Conservation (phyloP, 2,329 filamentous ascomycete genomes). For the Amesomyces nigricolor region DNA sequence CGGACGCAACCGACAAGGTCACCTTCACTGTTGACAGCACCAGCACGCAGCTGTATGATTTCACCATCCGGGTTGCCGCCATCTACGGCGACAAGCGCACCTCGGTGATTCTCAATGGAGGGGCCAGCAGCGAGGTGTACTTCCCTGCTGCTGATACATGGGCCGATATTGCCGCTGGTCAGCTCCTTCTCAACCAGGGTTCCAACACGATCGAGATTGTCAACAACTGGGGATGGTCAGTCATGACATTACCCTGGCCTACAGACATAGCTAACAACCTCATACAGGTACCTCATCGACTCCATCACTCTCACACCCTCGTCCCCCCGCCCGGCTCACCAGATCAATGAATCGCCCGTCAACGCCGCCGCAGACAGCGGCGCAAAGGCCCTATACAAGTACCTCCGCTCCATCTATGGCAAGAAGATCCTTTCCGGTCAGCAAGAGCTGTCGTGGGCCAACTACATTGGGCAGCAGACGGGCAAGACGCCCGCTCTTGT, state of each 20-base stretch:
- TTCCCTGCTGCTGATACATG: conserved; percentile 36
- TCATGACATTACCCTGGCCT: no score
- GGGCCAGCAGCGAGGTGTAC: conserved; percentile 37
- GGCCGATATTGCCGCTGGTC: conserved; percentile 37
- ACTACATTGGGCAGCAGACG: conserved; percentile 40
- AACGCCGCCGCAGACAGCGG: conserved; percentile 35
- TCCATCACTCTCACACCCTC: conserved; percentile 32
- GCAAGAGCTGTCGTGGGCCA: conserved; percentile 39
- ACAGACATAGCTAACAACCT: neutral
- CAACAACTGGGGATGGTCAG: conserved; percentile 44
- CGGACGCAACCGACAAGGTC: conserved; percentile 37
- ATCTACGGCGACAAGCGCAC: conserved; percentile 43
- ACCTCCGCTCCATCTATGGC: conserved; percentile 41
- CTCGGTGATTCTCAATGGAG: conserved; percentile 39
- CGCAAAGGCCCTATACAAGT: conserved; percentile 37
- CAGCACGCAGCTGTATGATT: conserved; percentile 37
- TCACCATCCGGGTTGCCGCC: conserved; percentile 40
- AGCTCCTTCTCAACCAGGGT: conserved; percentile 40
- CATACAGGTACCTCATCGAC: conserved; percentile 37
- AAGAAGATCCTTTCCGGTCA: conserved; percentile 45
- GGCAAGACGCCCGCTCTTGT: conserved; percentile 45
- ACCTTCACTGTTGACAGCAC: conserved; percentile 37
- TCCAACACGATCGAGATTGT: conserved; percentile 41
- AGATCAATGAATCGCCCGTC: conserved; percentile 29
- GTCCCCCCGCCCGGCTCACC: conserved; percentile 16